Conservation (phyloP, 73 alveolate genomes). For the Tetrahymena thermophila region DNA sequence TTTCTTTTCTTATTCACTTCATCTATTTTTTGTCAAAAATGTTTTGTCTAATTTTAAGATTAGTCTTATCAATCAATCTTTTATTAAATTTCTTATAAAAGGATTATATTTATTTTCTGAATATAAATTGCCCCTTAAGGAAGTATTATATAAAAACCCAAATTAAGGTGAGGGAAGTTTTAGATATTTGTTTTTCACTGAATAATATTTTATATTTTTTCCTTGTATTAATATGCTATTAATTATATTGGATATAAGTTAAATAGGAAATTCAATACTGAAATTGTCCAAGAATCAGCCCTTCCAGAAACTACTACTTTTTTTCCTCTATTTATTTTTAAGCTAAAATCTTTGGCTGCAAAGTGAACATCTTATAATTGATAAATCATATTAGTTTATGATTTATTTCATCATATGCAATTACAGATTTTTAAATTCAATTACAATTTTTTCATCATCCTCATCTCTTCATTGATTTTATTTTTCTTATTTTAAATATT, state of each 20-base stretch:
- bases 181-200: conserved; percentile 36
- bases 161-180: conserved; percentile 55
- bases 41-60: neutral
- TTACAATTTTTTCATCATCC: conserved; percentile 29
- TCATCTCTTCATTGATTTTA: neutral
- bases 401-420: conserved; percentile 34
- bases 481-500: neutral
- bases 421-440: conserved; percentile 52
- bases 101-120: conserved; percentile 39
- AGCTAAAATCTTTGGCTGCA: conserved; percentile 49
- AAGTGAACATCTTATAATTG: conserved; percentile 10
- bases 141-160: conserved; percentile 47
- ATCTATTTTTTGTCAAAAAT: neutral
- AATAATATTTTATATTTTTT: conserved; percentile 43
- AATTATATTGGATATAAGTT: conserved; percentile 39
- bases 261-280: conserved; percentile 46
- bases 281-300: conserved; percentile 72
- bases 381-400: neutral
- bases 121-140: conserved; percentile 62
- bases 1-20: too few relatives aligned
- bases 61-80: neutral
- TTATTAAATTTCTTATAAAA: neutral
- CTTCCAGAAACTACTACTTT: conserved; percentile 72
- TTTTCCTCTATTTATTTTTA: conserved; percentile 43
- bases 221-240: conserved; percentile 48